Base-by-base conservation (phyloP, 2,329 filamentous ascomycete genomes). In the Stagonosporopsis tanaceti region DNA sequence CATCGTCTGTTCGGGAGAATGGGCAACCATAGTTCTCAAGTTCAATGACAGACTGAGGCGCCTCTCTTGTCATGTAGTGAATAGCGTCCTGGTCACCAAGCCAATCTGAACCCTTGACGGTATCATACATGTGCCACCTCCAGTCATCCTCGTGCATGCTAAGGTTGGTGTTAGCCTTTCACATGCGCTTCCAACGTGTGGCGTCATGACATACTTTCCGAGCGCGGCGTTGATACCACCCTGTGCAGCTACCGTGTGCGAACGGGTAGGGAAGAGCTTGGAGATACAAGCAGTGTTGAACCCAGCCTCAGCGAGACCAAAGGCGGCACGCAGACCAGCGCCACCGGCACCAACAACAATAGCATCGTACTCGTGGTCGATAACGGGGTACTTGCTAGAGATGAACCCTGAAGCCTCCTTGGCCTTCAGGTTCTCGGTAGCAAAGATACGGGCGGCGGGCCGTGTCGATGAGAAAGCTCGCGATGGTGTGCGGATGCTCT, bases 71-170 rank as follows among this genome's bases (percentile, higher is more conserved):
- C 93, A 97, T 97, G 84, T 97, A 97, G 82, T 97, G 93, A 76
- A 97, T 97, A 65, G 93, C 93, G 77, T 97, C 93, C 81, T 97
- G 93, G 79, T 97, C 93, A 79, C 93, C 93, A 48, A 97, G 87
- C 93, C 93, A 97, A 84, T 97, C 93, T 66, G 92, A 96, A 66
- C 93, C 93, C 85, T 97, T 97, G 77, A 97, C 93, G 40, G 93
- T 97, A 79, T 97, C 93, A 84, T 97, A 97, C 93, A 97, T 97
- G 82, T 97, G 93, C 93, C 93, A 97, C 84, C 93, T 89, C 93
- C 93, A 97, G 82, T 97, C 93, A 74, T 97, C 93, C 83, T 94
- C 87, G 85, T 97, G 93, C 93, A 97, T 97, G 83, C 76, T 79
- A 56, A 15, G 62, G 17, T 32, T 34, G 25, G 41, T 28, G 61